phyloP scores from a whole-genome alignment of 169 alveolate genomes.

The Cryptosporidium felis region DNA sequence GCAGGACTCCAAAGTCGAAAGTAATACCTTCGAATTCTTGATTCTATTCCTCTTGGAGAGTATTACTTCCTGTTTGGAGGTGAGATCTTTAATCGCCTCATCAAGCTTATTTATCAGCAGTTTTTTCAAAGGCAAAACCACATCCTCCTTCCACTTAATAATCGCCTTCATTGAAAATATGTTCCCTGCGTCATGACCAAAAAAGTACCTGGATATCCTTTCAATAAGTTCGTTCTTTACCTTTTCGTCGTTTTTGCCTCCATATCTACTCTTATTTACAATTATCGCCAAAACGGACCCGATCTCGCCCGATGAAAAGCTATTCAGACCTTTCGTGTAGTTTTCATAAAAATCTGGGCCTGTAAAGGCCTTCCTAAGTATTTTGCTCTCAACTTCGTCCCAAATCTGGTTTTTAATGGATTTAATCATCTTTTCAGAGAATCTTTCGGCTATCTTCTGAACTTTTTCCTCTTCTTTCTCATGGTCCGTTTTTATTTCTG shows the following conservation, averaged over 20 bases:
- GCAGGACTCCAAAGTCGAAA: constrained; percentile 57
- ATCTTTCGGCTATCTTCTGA: not conserved
- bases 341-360: not conserved
- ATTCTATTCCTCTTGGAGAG: constrained; percentile 24
- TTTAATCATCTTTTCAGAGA: not conserved
- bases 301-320: constrained; percentile 19
- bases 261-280: constrained; percentile 70
- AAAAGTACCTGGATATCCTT: constrained; percentile 15
- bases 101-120: not conserved
- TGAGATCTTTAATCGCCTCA: not conserved
- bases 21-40: constrained; percentile 45
- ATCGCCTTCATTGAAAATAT: constrained; percentile 1
- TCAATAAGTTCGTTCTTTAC: constrained; percentile 36
- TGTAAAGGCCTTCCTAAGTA: not conserved
- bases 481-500: no score
- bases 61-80: not conserved
- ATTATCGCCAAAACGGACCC: constrained; percentile 45
- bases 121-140: constrained; percentile 28
- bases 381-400: constrained; percentile 40
- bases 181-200: constrained; percentile 8
- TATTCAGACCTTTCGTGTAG: not conserved
- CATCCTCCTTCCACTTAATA: constrained; percentile 42
- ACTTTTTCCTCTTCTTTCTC: not conserved
- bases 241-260: constrained; percentile 33
- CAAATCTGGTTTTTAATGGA: constrained; percentile 36